Conservation (phyloP, 768 basidiomycete species). For the Mycena vitilis region DNA sequence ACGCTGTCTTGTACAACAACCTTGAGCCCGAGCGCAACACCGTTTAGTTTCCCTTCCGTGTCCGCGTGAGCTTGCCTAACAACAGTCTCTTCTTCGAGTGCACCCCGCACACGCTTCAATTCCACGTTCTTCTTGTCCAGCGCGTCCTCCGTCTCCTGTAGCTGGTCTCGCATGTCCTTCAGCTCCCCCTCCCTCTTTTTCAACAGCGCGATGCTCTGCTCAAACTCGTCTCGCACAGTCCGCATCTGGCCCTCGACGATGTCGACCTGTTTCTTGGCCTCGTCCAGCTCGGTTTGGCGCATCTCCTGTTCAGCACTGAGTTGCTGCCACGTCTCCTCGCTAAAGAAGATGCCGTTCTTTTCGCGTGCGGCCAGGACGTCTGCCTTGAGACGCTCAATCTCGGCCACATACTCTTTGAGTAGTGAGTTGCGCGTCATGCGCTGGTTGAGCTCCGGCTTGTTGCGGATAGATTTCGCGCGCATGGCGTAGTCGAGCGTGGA, state of each 20-base stretch:
- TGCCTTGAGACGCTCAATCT: slow-evolving; percentile 92
- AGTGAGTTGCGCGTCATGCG: slow-evolving; percentile 93
- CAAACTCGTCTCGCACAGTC: slow-evolving; percentile 88
- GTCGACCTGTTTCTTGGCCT: slow-evolving; percentile 85
- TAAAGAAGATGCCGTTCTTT: slow-evolving; percentile 96
- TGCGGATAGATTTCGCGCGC: slow-evolving; percentile 93
- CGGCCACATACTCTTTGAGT: slow-evolving; percentile 91
- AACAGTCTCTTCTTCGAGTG: slow-evolving; percentile 83
- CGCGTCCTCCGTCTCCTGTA: slow-evolving; percentile 63
- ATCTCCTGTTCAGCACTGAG: slow-evolving; percentile 82
- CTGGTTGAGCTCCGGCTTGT: slow-evolving; percentile 95
- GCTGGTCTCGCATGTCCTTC: slow-evolving; percentile 64
- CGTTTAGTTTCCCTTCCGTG: slow-evolving; percentile 77
- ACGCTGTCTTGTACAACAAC: slow-evolving; percentile 74
- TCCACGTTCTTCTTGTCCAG: slow-evolving; percentile 68
- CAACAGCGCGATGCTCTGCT: slow-evolving; percentile 85
- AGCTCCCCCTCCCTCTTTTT: slow-evolving; percentile 84
- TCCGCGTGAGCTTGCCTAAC: slow-evolving; percentile 82
- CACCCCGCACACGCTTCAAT: slow-evolving; percentile 64
- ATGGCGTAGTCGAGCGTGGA: slow-evolving; percentile 98
- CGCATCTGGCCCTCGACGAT: slow-evolving; percentile 86
- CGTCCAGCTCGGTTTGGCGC: slow-evolving; percentile 80
- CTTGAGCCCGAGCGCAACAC: slow-evolving; percentile 78
- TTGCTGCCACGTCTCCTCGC: slow-evolving; percentile 91
- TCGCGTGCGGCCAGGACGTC: slow-evolving; percentile 93